Base-by-base conservation (phyloP, 345 rosid genomes). In the Murraya paniculata region DNA sequence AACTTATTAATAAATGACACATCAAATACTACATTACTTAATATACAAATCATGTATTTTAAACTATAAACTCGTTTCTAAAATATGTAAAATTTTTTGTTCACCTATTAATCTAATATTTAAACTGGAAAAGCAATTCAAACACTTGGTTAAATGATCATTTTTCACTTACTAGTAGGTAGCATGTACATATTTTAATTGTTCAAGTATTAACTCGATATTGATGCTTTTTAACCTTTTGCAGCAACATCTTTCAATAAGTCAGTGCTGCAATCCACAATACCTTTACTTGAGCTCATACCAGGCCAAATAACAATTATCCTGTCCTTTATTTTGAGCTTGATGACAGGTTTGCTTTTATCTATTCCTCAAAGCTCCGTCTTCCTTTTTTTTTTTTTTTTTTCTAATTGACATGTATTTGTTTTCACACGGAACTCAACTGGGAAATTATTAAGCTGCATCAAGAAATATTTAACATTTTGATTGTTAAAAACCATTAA, bases 221-320 rank as follows among this genome's bases (percentile, higher is more conserved):
- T 39, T 61, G 14, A 16, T 81, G 41, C 69, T 78, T 57, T 64
- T 79, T 11, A 13, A 45, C 50, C 50, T 74, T 48, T 75, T 82
- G 79, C 93, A 95, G 96, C 93, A 60, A 91, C 98, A 30, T 93
- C 96, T 75, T 95, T 88, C 78, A 82, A 75, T 59, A 82, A 76
- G 71, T 92, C 96, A 9, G 87, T 70, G 27, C 80, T 91, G 80
- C 91, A 80, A 81, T 67, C 89, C 77, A 86, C 88, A 71, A 36
- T 78, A 77, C 85, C 93, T 77, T 41, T 93, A 64, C 78, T 86
- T 71, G 89, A 86, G 73, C 13, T 86, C 84, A 79, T 88, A 69
- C 94, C 91, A 0, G 78, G 58, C 41, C 69, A 75, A 62, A 24
- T 64, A 48, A 64, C 21, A 24, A 79, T 60, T 36, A 61, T 77